These are phyloP conservation scores for Fusarium sp. DNA, from an alignment of 2,329 filamentous ascomycete species.

Conservation along the genomic window DNA sequence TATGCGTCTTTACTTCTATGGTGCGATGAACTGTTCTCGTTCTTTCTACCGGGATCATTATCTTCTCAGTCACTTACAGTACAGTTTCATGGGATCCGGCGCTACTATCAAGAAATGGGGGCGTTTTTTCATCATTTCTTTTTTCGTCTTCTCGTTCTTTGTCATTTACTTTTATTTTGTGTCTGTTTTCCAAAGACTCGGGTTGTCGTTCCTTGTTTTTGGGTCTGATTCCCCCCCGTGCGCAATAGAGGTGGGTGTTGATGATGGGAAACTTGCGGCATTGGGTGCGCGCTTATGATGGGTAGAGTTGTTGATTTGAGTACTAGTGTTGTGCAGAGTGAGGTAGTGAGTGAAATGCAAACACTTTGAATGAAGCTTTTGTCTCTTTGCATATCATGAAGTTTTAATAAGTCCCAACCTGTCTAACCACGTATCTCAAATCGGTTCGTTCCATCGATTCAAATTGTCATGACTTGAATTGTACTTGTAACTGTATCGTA, in stretches of 20 bases:
- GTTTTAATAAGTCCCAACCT: not conserved
- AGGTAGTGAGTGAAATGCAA: conserved; percentile 44
- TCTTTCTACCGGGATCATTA: conserved; percentile 28
- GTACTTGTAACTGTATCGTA: conserved; percentile 45
- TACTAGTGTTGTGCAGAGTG: conserved; percentile 39
- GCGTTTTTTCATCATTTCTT: conserved; percentile 31
- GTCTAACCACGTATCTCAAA: not conserved
- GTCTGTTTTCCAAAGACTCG: conserved; percentile 14
- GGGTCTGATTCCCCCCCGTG: conserved; percentile 13
- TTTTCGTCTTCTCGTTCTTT: conserved; percentile 19
- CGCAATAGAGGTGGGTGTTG: conserved; percentile 24
- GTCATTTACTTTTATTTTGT: conserved; percentile 23
- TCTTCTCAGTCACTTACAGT: conserved; percentile 24
- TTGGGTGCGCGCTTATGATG: conserved; percentile 40
- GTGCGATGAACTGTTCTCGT: conserved; percentile 7
- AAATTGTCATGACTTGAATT: conserved; percentile 31
- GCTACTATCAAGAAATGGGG: conserved; percentile 45
- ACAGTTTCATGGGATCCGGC: conserved; percentile 46
- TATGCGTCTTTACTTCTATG: conserved; percentile 1
- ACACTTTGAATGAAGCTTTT: conserved; percentile 38
- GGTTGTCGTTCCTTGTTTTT: conserved; percentile 24
- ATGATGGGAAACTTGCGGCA: conserved; percentile 11
- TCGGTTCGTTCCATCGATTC: not conserved
- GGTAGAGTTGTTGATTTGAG: conserved; percentile 30
- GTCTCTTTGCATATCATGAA: not conserved